Base-by-base conservation (phyloP, 73 alveolate species). In the Diophrys sp. region DNA sequence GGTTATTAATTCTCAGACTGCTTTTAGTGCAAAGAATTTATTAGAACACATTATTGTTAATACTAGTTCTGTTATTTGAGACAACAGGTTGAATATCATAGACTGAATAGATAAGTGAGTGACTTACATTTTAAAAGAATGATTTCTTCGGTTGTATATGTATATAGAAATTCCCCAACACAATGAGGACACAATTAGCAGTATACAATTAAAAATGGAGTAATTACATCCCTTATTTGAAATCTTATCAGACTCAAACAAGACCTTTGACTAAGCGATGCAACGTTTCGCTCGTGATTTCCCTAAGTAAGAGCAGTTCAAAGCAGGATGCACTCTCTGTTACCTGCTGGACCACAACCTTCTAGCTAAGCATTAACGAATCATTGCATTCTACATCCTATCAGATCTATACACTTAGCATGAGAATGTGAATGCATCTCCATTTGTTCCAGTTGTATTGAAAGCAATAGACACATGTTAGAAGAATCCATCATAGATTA, bases 301-400 rank as follows among this genome's bases (percentile, higher is more conserved):
- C 90, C 80, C 80, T 56, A 80, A 83, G 79, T 75, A 85, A 2
- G 86, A 91, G 78, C 85, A 78, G 78, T 88, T 89, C 68, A 78
- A 80, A 84, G 96, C 93, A 1, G 90, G 93, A 44, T 83, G 89
- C 62, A 79, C 87, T 24, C 70, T 89, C 5, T 84, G 93, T 77
- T 80, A 84, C 74, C 90, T 89, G 55, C 83, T 89, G 31, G 88
- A 89, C 32, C 78, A 72, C 67, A 44, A 87, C 56, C 82, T 85
- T 73, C 23, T 0, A 18, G 23, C 89, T 54, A 90, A 91, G 68
- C 73, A 88, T 8, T 88, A 91, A 87, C 80, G 97, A 74, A 81
- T 91, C 54, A 77, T 88, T 2, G 83, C 93, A 2, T 83, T 87
- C 88, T 91, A 91, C 82, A 76, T 91, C 14, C 87, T 91, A 67